These are phyloP conservation scores for Eucalyptus lansdowneana DNA, from an alignment of 345 rosid species.

Conservation along the genomic window DNA sequence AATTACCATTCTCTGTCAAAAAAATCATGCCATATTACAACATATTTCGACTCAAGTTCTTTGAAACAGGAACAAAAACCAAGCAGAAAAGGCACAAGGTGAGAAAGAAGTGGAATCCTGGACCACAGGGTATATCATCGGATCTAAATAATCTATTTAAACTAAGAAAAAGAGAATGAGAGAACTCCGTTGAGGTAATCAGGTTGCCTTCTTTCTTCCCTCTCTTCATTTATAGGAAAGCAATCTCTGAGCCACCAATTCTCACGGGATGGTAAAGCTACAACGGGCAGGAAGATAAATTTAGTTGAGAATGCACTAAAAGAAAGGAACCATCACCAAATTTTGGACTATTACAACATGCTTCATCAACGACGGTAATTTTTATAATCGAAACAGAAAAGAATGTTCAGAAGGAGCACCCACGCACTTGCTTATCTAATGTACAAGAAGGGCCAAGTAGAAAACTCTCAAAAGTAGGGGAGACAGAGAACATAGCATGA, in stretches of 20 bases:
- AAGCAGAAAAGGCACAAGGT: neutral
- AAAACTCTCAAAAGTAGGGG: neutral
- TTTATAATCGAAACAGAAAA: neutral
- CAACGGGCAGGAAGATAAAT: neutral
- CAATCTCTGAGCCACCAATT: neutral
- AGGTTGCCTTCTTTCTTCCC: neutral
- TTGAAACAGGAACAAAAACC: neutral
- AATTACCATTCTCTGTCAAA: neutral
- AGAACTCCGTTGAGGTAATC: neutral
- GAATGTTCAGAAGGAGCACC: neutral
- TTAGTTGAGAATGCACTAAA: neutral
- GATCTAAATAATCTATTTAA: neutral
- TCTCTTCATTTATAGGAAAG: neutral
- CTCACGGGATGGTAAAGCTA: neutral
- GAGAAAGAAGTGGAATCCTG: neutral
- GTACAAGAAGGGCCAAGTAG: neutral
- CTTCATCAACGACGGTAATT: neutral
- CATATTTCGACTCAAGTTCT: neutral
- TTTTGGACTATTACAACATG: neutral
- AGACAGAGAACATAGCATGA: neutral
- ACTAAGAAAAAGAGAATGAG: neutral
- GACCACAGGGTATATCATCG: neutral
- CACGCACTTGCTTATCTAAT: neutral
- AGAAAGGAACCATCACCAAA: neutral
- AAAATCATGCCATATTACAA: neutral